Base-by-base conservation (phyloP, 805 yeast species). In the Wickerhamiella lipophila region DNA sequence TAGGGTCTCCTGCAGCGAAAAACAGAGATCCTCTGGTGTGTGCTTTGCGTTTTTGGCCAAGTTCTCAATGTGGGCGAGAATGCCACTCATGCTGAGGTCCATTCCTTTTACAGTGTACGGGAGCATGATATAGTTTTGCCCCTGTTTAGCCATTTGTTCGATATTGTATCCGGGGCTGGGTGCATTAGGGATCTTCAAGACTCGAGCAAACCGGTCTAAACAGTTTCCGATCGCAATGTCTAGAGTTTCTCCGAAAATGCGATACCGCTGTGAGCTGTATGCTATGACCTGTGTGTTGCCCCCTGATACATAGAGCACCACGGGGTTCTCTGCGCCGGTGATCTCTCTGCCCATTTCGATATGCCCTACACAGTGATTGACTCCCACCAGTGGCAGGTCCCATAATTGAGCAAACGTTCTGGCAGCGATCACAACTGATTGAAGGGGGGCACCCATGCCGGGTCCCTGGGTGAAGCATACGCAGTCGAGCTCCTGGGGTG, bases 291-390 rank as follows among this genome's bases (percentile, higher is more conserved):
- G 99, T 1, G 99, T 92, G 64, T 92, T 92, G 47, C 99, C 99
- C 13, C 99, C 99, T 64, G 95, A 84, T 9, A 92, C 99, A 60
- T 92, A 92, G 47, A 92, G 69, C 8, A 92, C 98, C 44, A 92
- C 97, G 0, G 98, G 99, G 60, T 92, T 89, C n/a, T 72, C 73
- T 0, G 97, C 97, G n/a, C 92, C 94, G 0, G 99, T 92, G 60
- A 92, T 89, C 60, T 89, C 97, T 52, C 99, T 71, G 11, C 99
- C 99, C 99, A 92, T 92, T 63, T 92, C 99, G 53, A 92, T 92
- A 64, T 92, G 99, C 1, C 98, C 99, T 32, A 92, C 78, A 65
- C 99, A 92, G 64, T 92, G 98, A 60, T 92, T 92, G 3, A 92
- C 98, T 0, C 97, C 97, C 6, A 92, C 81, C 27, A 92, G 64